Base-by-base conservation (phyloP, 2,329 filamentous ascomycete genomes). In the Neonectria punicea region DNA sequence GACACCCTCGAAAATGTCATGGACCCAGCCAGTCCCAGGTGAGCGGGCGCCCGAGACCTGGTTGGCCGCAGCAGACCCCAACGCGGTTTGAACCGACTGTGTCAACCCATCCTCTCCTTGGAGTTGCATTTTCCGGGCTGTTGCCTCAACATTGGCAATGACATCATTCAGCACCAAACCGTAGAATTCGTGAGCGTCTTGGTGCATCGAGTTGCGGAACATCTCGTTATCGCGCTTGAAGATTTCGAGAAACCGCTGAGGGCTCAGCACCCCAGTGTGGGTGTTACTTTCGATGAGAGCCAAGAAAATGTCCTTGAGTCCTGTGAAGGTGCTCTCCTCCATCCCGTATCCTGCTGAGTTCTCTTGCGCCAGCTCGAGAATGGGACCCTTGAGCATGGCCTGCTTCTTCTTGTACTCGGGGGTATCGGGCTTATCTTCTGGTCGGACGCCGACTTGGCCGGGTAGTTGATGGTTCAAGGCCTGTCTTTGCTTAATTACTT, bases 371-470 rank as follows among this genome's bases (percentile, higher is more conserved):
- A 98, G 87, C 73, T 97, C 93, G 61, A 98, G 80, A 41, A 98
- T 90, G 1, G 96, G 96, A 0, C 96, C 93, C 47, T 91, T 92
- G 65, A 94, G 85, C 84, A 98, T 90, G 18, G 94, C 94, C 77
- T 96, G 90, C 81, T 97, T 98, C 85, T 99, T 99, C 82, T 98
- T 98, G 82, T 96, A 97, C 80, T 99, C 96, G 1, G 95, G 93
- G 1, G 94, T 94, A 75, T 98, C 94, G 67, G 92, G 93, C 78
- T 94, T 97, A 76, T 98, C 96, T 78, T 98, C 96, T 9, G 93
- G 92, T 72, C 94, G 84, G 46, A 85, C 67, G 3, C 79, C 90
- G 63, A 82, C 85, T 34, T 84, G 85, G 41, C 84, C 84, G 13
- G 85, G 85, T 18, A 86, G 82, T 25, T 86, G 80, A 65, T 88